phyloP scores from a whole-genome alignment of 2,329 filamentous ascomycete species.

The Lecanosticta acicola region DNA sequence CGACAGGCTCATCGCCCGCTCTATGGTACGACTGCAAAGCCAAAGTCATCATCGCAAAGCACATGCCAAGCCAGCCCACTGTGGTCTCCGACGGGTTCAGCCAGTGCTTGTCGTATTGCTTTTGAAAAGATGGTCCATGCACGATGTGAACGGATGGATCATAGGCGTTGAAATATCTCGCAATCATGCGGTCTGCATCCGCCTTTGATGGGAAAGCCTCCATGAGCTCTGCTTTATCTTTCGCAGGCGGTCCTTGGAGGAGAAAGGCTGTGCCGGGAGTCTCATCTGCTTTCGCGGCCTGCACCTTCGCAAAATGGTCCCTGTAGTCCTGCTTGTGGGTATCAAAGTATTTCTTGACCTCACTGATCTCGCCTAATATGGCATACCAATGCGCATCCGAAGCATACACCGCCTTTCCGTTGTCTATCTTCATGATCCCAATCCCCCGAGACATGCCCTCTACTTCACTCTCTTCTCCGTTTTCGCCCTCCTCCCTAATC shows the following conservation, averaged over 20 bases:
- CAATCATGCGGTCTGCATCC: slow-evolving; percentile 76
- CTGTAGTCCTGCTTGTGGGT: slow-evolving; percentile 86
- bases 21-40: slow-evolving; percentile 75
- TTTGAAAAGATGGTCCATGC: slow-evolving; percentile 72
- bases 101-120: slow-evolving; percentile 64
- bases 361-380: slow-evolving; percentile 63
- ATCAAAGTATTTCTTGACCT: slow-evolving; percentile 86
- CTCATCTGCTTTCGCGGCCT: slow-evolving; percentile 56
- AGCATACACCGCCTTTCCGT: slow-evolving; percentile 44
- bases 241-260: slow-evolving; percentile 64
- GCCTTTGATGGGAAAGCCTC: slow-evolving; percentile 73
- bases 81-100: slow-evolving; percentile 65
- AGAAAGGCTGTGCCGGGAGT: slow-evolving; percentile 69
- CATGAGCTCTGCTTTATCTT: slow-evolving; percentile 70
- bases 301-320: slow-evolving; percentile 70
- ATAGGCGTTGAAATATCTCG: slow-evolving; percentile 83
- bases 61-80: slow-evolving; percentile 70
- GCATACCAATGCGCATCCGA: slow-evolving; percentile 51
- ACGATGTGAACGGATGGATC: slow-evolving; percentile 56
- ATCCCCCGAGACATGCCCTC: slow-evolving; percentile 47
- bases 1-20: slow-evolving; percentile 71
- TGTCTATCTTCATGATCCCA: slow-evolving; percentile 50
- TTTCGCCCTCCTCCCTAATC: slow-evolving; percentile 47
- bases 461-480: slow-evolving; percentile 58
- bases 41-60: slow-evolving; percentile 70